phyloP scores from a whole-genome alignment of 208 protist genomes.

The Naegleria gruberi region DNA sequence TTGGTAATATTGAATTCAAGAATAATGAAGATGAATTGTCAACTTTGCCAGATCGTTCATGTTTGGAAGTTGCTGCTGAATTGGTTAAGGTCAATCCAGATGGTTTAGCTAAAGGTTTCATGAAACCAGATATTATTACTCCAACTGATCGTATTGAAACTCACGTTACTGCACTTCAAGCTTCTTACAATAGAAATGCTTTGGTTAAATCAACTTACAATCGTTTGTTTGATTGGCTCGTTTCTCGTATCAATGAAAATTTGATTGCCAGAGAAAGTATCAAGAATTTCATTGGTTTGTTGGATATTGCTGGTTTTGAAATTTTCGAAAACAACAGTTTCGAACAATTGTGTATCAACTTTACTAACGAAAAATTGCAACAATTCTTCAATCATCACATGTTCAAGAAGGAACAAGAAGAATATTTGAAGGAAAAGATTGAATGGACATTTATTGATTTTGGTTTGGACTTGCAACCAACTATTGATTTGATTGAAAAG shows the following conservation, averaged over 20 bases:
- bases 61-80: slow-evolving; percentile 46
- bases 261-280: background rate
- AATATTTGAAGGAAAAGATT: slow-evolving; percentile 44
- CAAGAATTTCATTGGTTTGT: slow-evolving; percentile 51
- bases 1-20: slow-evolving; percentile 78
- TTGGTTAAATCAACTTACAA: slow-evolving; percentile 78
- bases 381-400: slow-evolving; percentile 61
- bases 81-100: slow-evolving; percentile 60
- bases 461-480: slow-evolving; percentile 22
- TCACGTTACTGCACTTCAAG: slow-evolving; percentile 60
- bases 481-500: slow-evolving; percentile 35
- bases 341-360: slow-evolving; percentile 73
- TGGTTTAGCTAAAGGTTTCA: slow-evolving; percentile 55
- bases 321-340: slow-evolving; percentile 67
- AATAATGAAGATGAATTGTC: slow-evolving; percentile 61
- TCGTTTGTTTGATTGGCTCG: slow-evolving; percentile 72
- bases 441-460: slow-evolving; percentile 32
- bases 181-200: slow-evolving; percentile 61
- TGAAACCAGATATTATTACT: slow-evolving; percentile 51
- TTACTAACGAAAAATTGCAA: slow-evolving; percentile 70
- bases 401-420: slow-evolving; percentile 56
- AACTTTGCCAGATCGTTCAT: slow-evolving; percentile 43
- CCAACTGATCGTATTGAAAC: slow-evolving; percentile 63
- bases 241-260: slow-evolving; percentile 28
- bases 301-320: slow-evolving; percentile 62